Evolutionary conservation across 768 basidiomycete genomes (phyloP), one percentile per base, ranked within the genome.

Genomic region (Naganishia onofrii): DNA sequence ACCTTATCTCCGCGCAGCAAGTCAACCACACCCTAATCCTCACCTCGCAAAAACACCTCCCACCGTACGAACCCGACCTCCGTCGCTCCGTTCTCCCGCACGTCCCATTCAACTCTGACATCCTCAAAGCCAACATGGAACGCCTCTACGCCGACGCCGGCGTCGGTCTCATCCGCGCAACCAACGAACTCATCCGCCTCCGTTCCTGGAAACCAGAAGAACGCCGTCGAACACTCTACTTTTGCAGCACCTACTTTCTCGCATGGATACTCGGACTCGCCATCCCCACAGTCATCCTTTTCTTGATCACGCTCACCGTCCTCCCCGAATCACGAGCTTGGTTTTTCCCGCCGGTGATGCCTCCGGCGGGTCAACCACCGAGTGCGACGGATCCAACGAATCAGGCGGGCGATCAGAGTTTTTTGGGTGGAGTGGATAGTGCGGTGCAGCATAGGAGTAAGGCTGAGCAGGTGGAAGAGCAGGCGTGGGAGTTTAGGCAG

Each of bases 341-440:
- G 69, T 75, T 82, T 58, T 83, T 83, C 76, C 82, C 82, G 3
- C 76, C 79, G 23, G 73, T 79, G 17, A 64, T 76, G 1, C 82
- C 82, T 5, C 75, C 79, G 26, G 75, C 76, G 0, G 81, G 81
- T 34, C 75, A 74, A 3, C 80, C 81, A 15, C 78, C 78, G 23
- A 82, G 81, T 17, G 81, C 81, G 13, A 82, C 82, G 13, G 82
- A 82, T 66, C 82, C 82, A 17, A 78, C 74, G 32, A 82, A 83
- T 70, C 70, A 76, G 53, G 74, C 71, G 42, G 82, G 81, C 17
- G 82, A 82, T 75, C 80, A 82, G 66, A 80, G 78, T 54, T 56
- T 81, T 23, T 68, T 83, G 17, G 80, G 77, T 0, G 78, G 74
- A 9, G 76, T 79, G 28, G 78, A 78, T 29, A 76, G 78, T 17